Percentiles rank a stretch among this genome's conserved stretches.
Conservation (phyloP, 163 green algal species). For the Smithsoniella earleae region DNA sequence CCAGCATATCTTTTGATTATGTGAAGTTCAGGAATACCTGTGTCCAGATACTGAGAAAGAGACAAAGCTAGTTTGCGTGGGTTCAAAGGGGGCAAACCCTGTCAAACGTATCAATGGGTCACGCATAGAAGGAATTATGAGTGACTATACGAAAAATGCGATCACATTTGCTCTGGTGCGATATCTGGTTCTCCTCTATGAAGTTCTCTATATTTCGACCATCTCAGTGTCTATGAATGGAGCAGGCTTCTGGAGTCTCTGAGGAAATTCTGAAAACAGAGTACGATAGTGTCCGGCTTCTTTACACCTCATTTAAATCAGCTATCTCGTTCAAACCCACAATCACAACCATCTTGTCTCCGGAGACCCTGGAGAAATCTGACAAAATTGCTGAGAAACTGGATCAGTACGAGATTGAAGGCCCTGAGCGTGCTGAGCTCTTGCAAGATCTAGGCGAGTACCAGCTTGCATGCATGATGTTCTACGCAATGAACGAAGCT, state of each 20-base stretch:
- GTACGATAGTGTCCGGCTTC: constrained; percentile 65
- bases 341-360: constrained; percentile 80
- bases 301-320: constrained; percentile 92
- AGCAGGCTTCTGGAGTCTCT: constrained; percentile 60
- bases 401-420: constrained; percentile 92
- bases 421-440: constrained; percentile 72
- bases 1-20: no score
- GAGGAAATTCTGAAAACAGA: constrained; percentile 84
- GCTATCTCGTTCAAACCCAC: constrained; percentile 92
- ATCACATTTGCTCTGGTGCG: constrained; percentile 77
- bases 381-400: constrained; percentile 59
- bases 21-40: no score
- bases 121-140: neutral
- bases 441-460: constrained; percentile 93
- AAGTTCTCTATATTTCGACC: no score
- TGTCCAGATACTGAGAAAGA: constrained; percentile 33
- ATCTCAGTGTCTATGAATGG: no score
- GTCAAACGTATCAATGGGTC: neutral
- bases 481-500: constrained; percentile 93
- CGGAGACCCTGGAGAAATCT: constrained; percentile 70
- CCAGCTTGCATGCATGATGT: constrained; percentile 87
- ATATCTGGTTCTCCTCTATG: no score
- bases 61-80: constrained; percentile 22
- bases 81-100: constrained; percentile 7
- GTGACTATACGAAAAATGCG: constrained; percentile 23